Evolutionary conservation across 164 flowering plant species (phyloP).

Genomic region (Annona cherimola): DNA sequence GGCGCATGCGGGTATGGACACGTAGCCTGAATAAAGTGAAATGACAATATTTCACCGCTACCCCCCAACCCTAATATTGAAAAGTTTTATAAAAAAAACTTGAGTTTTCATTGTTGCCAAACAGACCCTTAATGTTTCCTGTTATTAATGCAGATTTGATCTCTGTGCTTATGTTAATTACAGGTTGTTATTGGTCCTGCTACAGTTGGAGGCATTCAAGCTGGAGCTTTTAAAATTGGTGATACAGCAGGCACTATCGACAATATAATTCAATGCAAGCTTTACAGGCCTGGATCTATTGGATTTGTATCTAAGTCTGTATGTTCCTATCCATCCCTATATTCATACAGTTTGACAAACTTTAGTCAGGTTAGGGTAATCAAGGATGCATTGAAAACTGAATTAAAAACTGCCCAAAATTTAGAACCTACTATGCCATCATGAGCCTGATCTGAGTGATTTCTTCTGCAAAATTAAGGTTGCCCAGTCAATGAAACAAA

Average conservation of each 20-base stretch:
- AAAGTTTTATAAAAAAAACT: no score
- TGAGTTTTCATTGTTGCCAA: no score
- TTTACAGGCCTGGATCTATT: constrained; percentile 99
- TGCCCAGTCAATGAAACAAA: not conserved
- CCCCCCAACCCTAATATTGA: not conserved
- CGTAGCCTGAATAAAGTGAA: no score
- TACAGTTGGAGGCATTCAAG: constrained; percentile 94
- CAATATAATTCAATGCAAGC: constrained; percentile 89
- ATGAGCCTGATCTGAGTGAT: not conserved
- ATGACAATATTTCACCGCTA: no score
- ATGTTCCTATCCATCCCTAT: constrained; percentile 20
- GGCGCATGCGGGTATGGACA: no score
- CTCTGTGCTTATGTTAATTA: constrained; percentile 7
- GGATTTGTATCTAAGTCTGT: constrained; percentile 99
- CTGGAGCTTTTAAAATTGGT: constrained; percentile 92
- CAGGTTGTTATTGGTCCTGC: constrained; percentile 99
- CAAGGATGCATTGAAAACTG: not conserved
- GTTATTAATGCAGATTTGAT: not conserved
- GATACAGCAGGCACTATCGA: constrained; percentile 97
- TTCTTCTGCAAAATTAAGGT: not conserved
- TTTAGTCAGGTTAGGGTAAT: not conserved
- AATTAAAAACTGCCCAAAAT: not conserved
- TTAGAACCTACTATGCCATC: not conserved
- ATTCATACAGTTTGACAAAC: not conserved
- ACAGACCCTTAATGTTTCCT: not conserved